Base-by-base conservation (phyloP, 768 basidiomycete genomes). In the Lactarius indigo region DNA sequence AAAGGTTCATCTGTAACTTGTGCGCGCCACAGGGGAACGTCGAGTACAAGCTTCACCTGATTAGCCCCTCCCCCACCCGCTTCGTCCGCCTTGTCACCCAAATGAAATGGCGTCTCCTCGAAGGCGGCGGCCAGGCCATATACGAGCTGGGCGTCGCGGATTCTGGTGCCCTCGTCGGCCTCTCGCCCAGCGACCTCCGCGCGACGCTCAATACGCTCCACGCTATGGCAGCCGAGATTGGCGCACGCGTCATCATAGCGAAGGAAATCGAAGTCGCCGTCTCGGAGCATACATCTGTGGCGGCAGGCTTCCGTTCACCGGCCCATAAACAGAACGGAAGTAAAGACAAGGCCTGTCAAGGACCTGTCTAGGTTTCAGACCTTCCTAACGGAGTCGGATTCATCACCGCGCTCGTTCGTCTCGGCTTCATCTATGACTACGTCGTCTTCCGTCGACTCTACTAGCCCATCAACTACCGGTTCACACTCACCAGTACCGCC, bases 151-250 rank as follows among this genome's bases (percentile, higher is more conserved):
- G 76, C 66, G 90, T 98, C 0, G 88, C 90, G 28, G 96, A 98
- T 74, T 90, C 91, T 1, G 96, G 96, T 1, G 85, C 87, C 5
- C 86, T 97, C 33, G 83, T 97, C 59, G 96, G 96, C 1, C 83
- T 98, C 6, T 80, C 84, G 3, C 80, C 84, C 68, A 76, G 77
- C 3, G 90, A 96, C 75, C 85, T 98, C 69, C 90, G 91, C 65
- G 83, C 84, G 70, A 93, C 90, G 3, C 78, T 98, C 44, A 87
- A 88, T 72, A 96, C 95, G 0, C 85, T 98, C 17, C 92, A 92
- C 74, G 87, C 86, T 80, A 98, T 98, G 96, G 94, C 95, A 0
- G 87, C 89, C 30, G 94, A 96, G 74, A 90, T 98, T 47, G 94
- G 94, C 1, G 96, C 93, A 0, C 92, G 91, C 30, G 93, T 97